A percentile compares a stretch with the other conserved stretches of the same genome.
These are phyloP conservation scores for Prunus padus DNA, from an alignment of 306 rosid genomes.

Conservation along the genomic window DNA sequence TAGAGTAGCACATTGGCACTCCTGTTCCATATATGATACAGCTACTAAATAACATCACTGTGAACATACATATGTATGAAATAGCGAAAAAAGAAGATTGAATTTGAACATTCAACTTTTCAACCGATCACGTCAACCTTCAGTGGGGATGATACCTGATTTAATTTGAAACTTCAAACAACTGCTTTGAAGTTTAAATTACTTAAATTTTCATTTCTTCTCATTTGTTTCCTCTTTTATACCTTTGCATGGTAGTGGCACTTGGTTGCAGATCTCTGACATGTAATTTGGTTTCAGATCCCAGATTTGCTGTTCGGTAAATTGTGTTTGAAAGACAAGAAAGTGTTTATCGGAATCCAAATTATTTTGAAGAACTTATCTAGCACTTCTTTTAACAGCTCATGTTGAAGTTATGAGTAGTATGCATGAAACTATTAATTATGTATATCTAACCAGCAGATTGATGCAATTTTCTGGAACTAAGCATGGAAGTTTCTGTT, in stretches of 20 bases:
- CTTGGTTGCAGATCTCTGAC: not conserved
- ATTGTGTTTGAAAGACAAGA: not conserved
- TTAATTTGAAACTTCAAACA: not conserved
- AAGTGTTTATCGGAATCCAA: not conserved
- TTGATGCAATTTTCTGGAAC: not conserved
- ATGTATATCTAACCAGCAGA: not conserved
- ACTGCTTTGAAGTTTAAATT: not conserved
- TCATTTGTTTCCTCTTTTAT: not conserved
- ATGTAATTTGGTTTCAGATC: not conserved
- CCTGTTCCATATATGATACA: not conserved
- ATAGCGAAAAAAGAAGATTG: not conserved
- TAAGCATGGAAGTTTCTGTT: constrained; percentile 2
- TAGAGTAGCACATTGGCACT: not conserved
- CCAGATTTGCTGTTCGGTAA: not conserved
- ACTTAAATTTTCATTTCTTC: not conserved
- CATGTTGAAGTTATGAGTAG: not conserved
- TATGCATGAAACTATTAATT: not conserved
- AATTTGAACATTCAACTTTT: not conserved
- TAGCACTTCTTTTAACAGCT: not conserved
- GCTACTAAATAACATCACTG: not conserved
- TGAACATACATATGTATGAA: not conserved
- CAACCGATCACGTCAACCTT: not conserved
- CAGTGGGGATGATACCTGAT: not conserved
- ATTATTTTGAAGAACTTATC: not conserved
- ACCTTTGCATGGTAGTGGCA: not conserved